Evolutionary conservation across 805 yeast species (phyloP), one percentile per base, ranked within the genome.

Genomic region (Candida gorgasii): DNA sequence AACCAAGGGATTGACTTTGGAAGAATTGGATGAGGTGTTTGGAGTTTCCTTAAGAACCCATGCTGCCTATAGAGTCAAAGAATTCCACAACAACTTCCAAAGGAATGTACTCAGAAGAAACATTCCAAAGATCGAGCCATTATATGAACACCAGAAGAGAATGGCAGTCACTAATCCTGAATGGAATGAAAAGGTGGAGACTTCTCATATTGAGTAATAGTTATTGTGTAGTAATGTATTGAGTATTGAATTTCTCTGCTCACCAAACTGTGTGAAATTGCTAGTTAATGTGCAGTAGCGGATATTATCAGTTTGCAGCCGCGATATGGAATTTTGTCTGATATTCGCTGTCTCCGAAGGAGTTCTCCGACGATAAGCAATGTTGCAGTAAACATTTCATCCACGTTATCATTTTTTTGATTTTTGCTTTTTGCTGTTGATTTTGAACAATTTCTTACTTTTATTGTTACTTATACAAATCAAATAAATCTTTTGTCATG

Each of bases 11-110:
- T 74, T 81, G 48, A 82, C 90, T 0, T 74, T 85, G 53, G 93
- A 86, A 62, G 89, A 85, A 61, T 71, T 85, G 56, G 92, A 85
- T 57, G 81, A 80, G 36, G 86, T 85, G 15, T 86, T 85, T 57
- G 72, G 73, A 37, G 84, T 83, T 14, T 76, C 84, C 12, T 53
- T 76, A 36, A 45, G 63, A 44, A 65, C 73, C 39, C 86, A 83
- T 53, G 84, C 87, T 14, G 51, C 33, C 43, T 69, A 63, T 55
- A 69, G 69, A 44, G 57, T 61, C n/a, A 51, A 47, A 39, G 50
- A 57, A 40, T 45, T 69, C 20, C 42, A 53, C 60, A 73, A 75
- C 54, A 61, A 67, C 48, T 44, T 81, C 58, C 74, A 75, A 55
- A 67, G 71, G 44, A 42, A 63, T 39, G 58, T 82, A n/a, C 58